Base-by-base conservation (phyloP, 1,284 basidiomycete species). In the Gomphus sp. region DNA sequence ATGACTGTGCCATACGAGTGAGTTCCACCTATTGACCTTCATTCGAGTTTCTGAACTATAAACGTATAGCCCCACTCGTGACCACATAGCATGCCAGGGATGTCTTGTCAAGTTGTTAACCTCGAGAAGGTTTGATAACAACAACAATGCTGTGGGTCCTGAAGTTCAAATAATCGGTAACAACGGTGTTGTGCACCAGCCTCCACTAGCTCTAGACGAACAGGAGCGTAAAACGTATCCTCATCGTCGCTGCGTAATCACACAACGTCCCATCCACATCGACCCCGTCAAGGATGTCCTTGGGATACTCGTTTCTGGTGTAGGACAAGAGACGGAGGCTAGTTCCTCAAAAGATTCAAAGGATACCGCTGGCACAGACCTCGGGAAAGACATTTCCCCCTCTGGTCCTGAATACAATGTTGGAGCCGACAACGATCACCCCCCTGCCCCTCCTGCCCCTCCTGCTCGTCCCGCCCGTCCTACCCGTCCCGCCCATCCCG, bases 81-180 rank as follows among this genome's bases (percentile, higher is more conserved):
- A 89, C 5, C 88, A 91, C 64, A 73, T 87, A 47, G 79, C 82
- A 4, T 91, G 87, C 66, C 77, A 88, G 61, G 66, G 69, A 33
- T 90, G 87, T 66, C 80, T 91, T 12, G 75, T 87, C n/a, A 74
- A 74, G 34, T 91, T 88, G 87, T 91, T 90, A 68, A 82, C 77
- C 7, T 75, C 78, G 14, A 71, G 74, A 14, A 69, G 71, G 6
- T 58, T 65, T 12, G 67, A 68, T n/a, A 9, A 47, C 0, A 33
- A 45, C 51, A 45, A 28, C 11, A 47, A 36, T 37, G 57, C 14
- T 10, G 18, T 28, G 14, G 14, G 37, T 25, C 37, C 50, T 1
- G 10, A 39, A 36, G 14, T 49, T 5, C 22, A 22, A 22, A 22
- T 22, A 28, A 51, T 4, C 41, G 48, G 37, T 28, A 31, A 28